Evolutionary conservation across 1,284 basidiomycete species (phyloP).

Genomic region (Fereydounia khargensis): DNA sequence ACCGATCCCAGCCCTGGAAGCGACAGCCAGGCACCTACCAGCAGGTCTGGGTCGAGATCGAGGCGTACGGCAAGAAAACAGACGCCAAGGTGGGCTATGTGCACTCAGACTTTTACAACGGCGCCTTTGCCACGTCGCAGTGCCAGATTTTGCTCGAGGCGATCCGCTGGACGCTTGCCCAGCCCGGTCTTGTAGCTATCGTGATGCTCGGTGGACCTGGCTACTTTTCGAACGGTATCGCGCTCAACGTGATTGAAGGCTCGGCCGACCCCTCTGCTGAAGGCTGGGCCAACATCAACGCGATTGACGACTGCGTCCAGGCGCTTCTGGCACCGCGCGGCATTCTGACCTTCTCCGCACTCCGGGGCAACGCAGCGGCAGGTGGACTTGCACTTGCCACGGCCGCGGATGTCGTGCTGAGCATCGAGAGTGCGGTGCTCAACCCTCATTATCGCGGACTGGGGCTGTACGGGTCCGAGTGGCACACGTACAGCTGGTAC

Average conservation of each 20-base stretch:
- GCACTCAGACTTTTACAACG: slow-evolving; percentile 61
- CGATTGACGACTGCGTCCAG: slow-evolving; percentile 53
- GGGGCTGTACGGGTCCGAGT: slow-evolving; percentile 60
- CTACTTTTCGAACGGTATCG: slow-evolving; percentile 62
- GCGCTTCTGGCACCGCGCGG: slow-evolving; percentile 56
- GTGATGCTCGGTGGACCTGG: slow-evolving; percentile 58
- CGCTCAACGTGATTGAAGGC: slow-evolving; percentile 61
- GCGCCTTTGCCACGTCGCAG: slow-evolving; percentile 60
- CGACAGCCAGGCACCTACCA: slow-evolving; percentile 57
- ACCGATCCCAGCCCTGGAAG: slow-evolving; percentile 11
- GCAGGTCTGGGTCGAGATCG: slow-evolving; percentile 59
- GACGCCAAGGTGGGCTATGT: slow-evolving; percentile 54
- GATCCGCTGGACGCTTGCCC: slow-evolving; percentile 57
- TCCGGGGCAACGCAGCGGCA: slow-evolving; percentile 61
- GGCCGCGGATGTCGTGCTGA: slow-evolving; percentile 59
- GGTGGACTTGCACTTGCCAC: slow-evolving; percentile 61
- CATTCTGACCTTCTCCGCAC: slow-evolving; percentile 60
- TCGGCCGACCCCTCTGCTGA: slow-evolving; percentile 58
- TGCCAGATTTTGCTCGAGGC: slow-evolving; percentile 58
- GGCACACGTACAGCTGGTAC: slow-evolving; percentile 60
- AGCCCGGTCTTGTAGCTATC: slow-evolving; percentile 57
- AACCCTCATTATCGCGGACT: slow-evolving; percentile 61
- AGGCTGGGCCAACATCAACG: slow-evolving; percentile 61
- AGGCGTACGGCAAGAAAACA: slow-evolving; percentile 13
- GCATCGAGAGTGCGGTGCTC: slow-evolving; percentile 57